Percentiles rank a stretch among this genome's conserved stretches.
Evolutionary conservation across 129 eudicot species (phyloP).

Genomic region (Calendula officinalis): DNA sequence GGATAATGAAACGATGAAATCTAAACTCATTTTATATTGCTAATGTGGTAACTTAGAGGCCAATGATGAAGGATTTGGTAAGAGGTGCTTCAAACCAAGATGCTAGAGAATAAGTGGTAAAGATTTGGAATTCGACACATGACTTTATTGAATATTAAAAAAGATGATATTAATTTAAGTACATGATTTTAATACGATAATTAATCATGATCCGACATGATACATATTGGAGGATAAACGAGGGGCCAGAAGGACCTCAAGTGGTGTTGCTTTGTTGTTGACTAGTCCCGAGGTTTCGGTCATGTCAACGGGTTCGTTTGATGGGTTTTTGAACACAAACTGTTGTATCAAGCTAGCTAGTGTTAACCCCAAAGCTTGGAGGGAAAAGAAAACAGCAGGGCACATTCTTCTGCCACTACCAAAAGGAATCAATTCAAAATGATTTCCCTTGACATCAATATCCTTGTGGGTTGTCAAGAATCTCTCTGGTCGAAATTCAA

Average conservation of each 20-base stretch:
- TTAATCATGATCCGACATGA: background rate
- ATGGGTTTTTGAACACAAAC: background rate
- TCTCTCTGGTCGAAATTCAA: constrained; percentile 31
- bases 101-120: no score
- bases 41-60: no score
- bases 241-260: constrained; percentile 22
- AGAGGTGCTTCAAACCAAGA: no score
- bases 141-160: no score
- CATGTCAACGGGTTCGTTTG: constrained; percentile 27
- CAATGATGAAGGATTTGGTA: no score
- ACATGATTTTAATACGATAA: background rate
- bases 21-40: no score
- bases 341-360: constrained; percentile 22
- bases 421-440: background rate
- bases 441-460: background rate
- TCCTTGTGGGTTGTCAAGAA: constrained; percentile 26
- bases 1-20: no score
- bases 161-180: no score
- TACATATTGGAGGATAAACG: constrained; percentile 13
- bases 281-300: constrained; percentile 13
- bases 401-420: constrained; percentile 32
- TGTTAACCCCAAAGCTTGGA: constrained; percentile 2
- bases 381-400: constrained; percentile 16
- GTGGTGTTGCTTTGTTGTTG: constrained; percentile 12
- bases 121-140: no score